Evolutionary conservation across 2,329 filamentous ascomycete genomes (phyloP).

Genomic region (Parafenestella ontariensis): DNA sequence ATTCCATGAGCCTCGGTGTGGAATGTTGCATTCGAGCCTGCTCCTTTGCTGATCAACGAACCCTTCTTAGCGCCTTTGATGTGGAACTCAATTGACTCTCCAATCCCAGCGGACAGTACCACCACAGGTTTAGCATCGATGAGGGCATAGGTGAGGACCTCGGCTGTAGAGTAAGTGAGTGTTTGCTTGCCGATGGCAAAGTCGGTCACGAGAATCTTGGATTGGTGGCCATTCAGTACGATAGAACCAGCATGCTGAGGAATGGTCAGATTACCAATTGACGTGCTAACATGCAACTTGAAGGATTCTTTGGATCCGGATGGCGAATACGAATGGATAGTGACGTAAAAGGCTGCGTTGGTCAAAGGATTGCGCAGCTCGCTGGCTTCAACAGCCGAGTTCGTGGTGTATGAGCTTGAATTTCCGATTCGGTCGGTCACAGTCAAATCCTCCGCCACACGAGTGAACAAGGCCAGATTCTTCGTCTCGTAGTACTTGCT

Average conservation of each 20-base stretch:
- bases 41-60: conserved; percentile 48
- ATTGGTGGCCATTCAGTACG: conserved; percentile 65
- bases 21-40: conserved; percentile 54
- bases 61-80: conserved; percentile 48
- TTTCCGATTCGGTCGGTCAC: conserved; percentile 60
- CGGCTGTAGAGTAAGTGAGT: conserved; percentile 61
- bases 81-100: conserved; percentile 52
- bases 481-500: conserved; percentile 71
- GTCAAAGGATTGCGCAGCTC: conserved; percentile 67
- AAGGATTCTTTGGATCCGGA: conserved; percentile 61
- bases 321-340: conserved; percentile 62
- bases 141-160: conserved; percentile 57
- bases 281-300: conserved; percentile 63
- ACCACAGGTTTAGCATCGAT: conserved; percentile 47
- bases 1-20: conserved; percentile 48
- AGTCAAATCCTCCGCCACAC: conserved; percentile 63
- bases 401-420: conserved; percentile 60
- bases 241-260: conserved; percentile 59
- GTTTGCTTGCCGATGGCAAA: conserved; percentile 63
- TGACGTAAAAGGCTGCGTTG: conserved; percentile 65
- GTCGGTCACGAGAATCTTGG: conserved; percentile 68
- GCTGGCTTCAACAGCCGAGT: conserved; percentile 59
- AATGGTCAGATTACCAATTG: conserved; percentile 61
- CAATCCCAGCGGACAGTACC: conserved; percentile 49
- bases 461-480: conserved; percentile 65